phyloP scores from a whole-genome alignment of 768 basidiomycete species.

The Rhizopogon vulgaris region DNA sequence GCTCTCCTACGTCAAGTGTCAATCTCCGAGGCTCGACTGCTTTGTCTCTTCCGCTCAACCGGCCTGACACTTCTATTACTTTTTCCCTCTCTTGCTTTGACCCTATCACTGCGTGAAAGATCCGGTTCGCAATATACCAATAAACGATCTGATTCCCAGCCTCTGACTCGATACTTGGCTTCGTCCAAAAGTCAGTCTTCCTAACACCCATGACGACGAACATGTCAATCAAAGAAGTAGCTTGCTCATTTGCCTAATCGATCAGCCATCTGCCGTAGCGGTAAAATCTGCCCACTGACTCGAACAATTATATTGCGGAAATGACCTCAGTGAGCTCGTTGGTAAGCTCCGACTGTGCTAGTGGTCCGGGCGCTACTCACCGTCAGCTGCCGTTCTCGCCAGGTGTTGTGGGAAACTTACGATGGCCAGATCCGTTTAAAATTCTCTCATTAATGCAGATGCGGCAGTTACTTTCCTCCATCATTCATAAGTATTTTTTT shows the following conservation, averaged over 20 bases:
- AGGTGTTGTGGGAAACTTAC: neutral
- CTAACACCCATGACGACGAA: neutral
- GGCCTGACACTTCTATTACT: too few relatives aligned
- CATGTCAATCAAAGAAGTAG: neutral
- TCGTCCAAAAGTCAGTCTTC: neutral
- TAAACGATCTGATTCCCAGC: too few relatives aligned
- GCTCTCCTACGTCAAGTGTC: too few relatives aligned
- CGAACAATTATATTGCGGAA: neutral
- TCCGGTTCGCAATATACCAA: too few relatives aligned
- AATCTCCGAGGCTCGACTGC: too few relatives aligned
- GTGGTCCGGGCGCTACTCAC: too few relatives aligned
- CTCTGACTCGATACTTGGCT: too few relatives aligned
- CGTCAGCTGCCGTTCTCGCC: neutral
- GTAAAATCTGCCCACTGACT: neutral
- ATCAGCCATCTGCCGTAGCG: neutral
- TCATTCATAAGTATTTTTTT: too few relatives aligned
- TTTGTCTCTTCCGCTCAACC: too few relatives aligned
- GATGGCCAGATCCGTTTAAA: neutral
- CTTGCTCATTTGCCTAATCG: neutral
- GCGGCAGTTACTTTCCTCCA: neutral
- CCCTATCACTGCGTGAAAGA: too few relatives aligned
- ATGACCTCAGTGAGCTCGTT: neutral
- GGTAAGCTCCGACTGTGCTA: too few relatives aligned
- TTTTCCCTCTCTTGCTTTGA: too few relatives aligned
- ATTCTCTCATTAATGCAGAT: neutral